Base-by-base conservation (phyloP, 371 early-diverging fungal species). In the Mortierella sp. region DNA sequence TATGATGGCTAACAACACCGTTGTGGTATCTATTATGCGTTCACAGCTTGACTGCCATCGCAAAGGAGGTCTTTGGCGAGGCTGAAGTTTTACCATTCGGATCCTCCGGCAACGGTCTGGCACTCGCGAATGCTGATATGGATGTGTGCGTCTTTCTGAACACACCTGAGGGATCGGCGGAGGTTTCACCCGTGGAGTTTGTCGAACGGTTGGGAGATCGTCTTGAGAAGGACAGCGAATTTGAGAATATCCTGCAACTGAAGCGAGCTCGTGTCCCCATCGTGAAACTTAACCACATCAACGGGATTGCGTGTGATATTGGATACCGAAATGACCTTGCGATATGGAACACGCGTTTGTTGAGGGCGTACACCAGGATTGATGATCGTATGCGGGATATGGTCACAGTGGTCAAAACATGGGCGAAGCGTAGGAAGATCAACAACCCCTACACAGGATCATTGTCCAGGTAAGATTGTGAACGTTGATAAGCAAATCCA, bases 261-360 rank as follows among this genome's bases (percentile, higher is more conserved):
- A 58, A 62, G 19, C 72, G 72, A 13, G 81, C 86, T 7, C 76
- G 81, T 3, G 82, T 84, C 14, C 86, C 86, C 8, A 84, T 85
- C 16, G 72, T 84, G 58, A 85, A 84, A 64, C 73, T 85, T 48
- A 64, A 61, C 19, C 79, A 80, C 62, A 46, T 69, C 38, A 66
- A 62, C 21, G 60, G 67, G n/a, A 61, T 93, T 12, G 85, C 90
- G 12, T 91, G 94, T 71, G 95, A 95, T 71, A 87, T 94, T 42
- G 93, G 93, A 59, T 90, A 92, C 31, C 91, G 93, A 73, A 91
- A 91, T 61, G 85, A 89, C 13, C 61, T 93, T 38, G 94, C 93
- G 0, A 72, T 92, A 28, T 84, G 87, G 53, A 95, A 95, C 56
- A 93, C 94, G 2, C 67, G 81, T 30, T 78, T 95, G 74, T 83